Evolutionary conservation across 2,329 filamentous ascomycete species (phyloP), one percentile per base, ranked within the genome.

Genomic region (Phialophora verrucosa): DNA sequence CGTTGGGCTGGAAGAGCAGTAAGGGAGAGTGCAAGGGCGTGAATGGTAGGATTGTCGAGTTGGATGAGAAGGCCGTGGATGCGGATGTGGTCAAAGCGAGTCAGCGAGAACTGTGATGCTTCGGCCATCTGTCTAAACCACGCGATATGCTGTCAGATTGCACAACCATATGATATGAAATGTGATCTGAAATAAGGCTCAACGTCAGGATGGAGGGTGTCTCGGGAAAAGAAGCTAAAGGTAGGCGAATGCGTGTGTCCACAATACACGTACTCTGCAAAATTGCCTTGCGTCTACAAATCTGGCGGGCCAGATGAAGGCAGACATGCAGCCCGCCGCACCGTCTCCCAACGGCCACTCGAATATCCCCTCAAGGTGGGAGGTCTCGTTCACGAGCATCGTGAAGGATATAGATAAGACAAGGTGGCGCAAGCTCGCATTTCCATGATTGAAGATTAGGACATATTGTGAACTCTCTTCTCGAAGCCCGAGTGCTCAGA

Each of bases 1-100:
- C 94, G 1, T 85, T 99, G 67, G 90, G 91, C 71, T 99, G 94
- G 93, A 88, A 89, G 75, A 88, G 91, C 68, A 83, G 85, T 67
- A 82, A 83, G 72, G 86, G 27, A 17, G 25, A 25, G 23, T 6
- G 5, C 14, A 51, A 51, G 49, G 67, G 67, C 8, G 55, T 63
- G 8, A 68, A 66, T 65, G 77, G 76, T 42, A 80, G 80, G 73
- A 76, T 78, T 50, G 76, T 80, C 38, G 84, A 87, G 79, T 75
- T 76, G 32, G 79, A 83, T 73, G 85, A 87, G 69, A 82, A 81
- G 67, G 57, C 59, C 11, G 68, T 58, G 12, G 68, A 69, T 62
- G 81, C 87, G 59, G 85, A 85, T 75, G 86, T 88, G 35, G 84
- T 88, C 69, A 91, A 90, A 79, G 88, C 91, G 56, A 87, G 86